Evolutionary conservation across 1,284 basidiomycete species (phyloP).

Genomic region (Trichosporon ovoides): DNA sequence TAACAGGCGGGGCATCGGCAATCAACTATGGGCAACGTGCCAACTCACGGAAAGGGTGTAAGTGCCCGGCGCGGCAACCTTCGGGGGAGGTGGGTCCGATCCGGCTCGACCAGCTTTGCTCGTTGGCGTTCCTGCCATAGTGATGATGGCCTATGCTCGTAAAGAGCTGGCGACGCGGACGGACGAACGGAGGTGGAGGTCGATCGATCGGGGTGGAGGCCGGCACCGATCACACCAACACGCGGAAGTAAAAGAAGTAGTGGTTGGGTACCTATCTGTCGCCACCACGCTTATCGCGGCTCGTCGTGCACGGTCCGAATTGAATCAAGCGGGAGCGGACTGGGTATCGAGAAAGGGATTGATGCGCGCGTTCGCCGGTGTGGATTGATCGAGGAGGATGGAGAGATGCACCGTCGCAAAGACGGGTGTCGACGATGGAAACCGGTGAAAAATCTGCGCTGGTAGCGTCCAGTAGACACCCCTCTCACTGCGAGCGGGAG

Average conservation of each 20-base stretch:
- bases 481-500: not conserved
- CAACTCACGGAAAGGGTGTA: slow-evolving; percentile 66
- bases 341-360: not conserved
- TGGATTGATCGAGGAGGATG: not conserved
- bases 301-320: slow-evolving; percentile 8
- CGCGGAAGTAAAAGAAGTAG: not conserved
- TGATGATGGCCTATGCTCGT: too few relatives aligned
- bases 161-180: not conserved
- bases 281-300: slow-evolving; percentile 11
- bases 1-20: not conserved
- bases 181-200: not conserved
- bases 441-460: not conserved
- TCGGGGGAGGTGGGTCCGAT: slow-evolving; percentile 50
- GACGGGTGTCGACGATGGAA: not conserved
- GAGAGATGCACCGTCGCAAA: not conserved
- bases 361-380: not conserved
- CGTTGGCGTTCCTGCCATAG: slow-evolving; percentile 44
- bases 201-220: slow-evolving; percentile 1
- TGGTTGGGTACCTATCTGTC: not conserved
- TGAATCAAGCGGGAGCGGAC: slow-evolving; percentile 6
- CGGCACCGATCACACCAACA: not conserved
- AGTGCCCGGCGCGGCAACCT: slow-evolving; percentile 62
- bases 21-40: too few relatives aligned
- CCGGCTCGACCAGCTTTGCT: slow-evolving; percentile 28
- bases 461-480: not conserved